Base-by-base conservation (phyloP, 352 stramenopile species). In the Globisporangium heterothallicum region DNA sequence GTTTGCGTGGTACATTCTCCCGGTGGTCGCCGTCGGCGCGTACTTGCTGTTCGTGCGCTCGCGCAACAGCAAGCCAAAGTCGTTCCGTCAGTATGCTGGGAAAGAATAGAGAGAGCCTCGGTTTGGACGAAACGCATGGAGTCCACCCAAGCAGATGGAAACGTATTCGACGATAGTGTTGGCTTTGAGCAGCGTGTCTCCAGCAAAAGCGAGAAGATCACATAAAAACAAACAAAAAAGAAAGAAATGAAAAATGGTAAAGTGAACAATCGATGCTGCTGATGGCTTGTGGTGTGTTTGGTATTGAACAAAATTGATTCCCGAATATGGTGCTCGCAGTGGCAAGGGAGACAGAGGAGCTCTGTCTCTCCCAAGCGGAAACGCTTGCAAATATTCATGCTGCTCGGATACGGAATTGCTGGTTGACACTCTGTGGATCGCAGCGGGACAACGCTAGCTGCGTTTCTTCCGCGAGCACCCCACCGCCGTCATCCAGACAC, bases 1-100 rank as follows among this genome's bases (percentile, higher is more conserved):
- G 8, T 90, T 90, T 46, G 72, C 69, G 30, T 92, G 76, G 81
- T 92, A 92, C 72, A 74, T 88, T 41, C 47, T 92, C 32, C 81
- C 81, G 0, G 64, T 92, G 14, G 67, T 49, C 35, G 74, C 76
- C 1, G 76, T 92, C 38, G 78, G 71, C 2, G 76, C 40, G 29
- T 92, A 89, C 48, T 50, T 92, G 42, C 41, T 88, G 9, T 86
- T 84, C 35, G 72, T 84, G 49, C 72, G 72, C 44, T 74, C 71
- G 34, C 73, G 72, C 42, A 53, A 36, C 9, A 52, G 43, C 32
- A 38, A 38, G 24, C 74, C 72, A 18, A 76, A 74, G 46, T 50
- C 57, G 14, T 77, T 70, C 43, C 41, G 41, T 25, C 41, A 46
- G 10, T 16, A n/a, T 16, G 32, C 10, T 38, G 32, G 32, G 12